Evolutionary conservation across 2,329 filamentous ascomycete species (phyloP).

Genomic region (Talaromyces verruculosus): DNA sequence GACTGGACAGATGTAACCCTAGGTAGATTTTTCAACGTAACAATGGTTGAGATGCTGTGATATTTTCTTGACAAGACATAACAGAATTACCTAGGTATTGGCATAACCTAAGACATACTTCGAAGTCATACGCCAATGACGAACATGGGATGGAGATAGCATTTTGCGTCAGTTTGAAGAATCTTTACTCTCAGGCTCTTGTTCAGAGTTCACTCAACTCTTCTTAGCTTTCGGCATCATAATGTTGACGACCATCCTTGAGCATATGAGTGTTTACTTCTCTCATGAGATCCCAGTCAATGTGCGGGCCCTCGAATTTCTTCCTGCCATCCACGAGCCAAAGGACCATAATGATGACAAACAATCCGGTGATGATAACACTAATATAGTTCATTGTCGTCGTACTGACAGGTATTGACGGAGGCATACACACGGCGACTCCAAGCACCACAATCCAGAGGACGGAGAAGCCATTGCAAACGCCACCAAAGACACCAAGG

Average conservation of each 20-base stretch:
- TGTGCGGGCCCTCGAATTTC: neutral
- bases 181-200: neutral
- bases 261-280: constrained; percentile 8
- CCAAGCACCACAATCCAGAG: neutral
- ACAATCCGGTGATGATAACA: neutral
- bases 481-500: neutral
- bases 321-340: neutral
- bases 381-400: neutral
- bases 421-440: neutral
- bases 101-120: neutral
- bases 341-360: neutral
- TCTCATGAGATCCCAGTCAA: constrained; percentile 7
- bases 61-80: neutral
- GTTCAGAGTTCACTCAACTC: neutral
- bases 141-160: neutral
- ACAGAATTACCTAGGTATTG: neutral
- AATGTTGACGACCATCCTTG: neutral
- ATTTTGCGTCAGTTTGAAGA: neutral
- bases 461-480: neutral
- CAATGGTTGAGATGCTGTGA: neutral
- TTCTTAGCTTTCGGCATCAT: neutral
- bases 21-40: neutral
- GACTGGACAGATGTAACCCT: neutral
- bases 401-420: neutral
- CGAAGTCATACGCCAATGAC: neutral